Percentiles rank a stretch among this genome's conserved stretches.
Evolutionary conservation across 2,329 filamentous ascomycete genomes (phyloP).

Genomic region (Saccharata proteae): DNA sequence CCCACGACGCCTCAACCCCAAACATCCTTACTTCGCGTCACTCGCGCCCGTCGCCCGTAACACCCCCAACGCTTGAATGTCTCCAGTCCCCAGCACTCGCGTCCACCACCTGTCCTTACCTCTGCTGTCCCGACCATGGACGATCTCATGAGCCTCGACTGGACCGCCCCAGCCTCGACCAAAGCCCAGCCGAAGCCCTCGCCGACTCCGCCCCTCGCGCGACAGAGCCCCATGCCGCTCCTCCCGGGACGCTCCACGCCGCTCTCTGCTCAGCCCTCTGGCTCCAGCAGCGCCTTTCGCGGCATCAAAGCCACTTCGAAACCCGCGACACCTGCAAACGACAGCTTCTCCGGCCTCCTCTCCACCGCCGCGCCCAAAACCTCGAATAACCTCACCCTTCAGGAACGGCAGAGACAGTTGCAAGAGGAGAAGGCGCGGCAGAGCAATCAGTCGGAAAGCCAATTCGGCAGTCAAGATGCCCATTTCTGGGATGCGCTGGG

Average conservation of each 20-base stretch:
- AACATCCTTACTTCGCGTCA: too few species aligned
- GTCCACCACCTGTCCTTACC: background rate
- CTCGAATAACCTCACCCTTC: conserved; percentile 56
- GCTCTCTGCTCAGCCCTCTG: conserved; percentile 28
- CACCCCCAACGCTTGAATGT: background rate
- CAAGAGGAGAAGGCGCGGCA: conserved; percentile 68
- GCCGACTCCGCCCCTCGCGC: conserved; percentile 14
- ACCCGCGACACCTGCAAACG: conserved; percentile 38
- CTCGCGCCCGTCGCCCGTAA: too few species aligned
- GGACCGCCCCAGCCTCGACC: conserved; percentile 22
- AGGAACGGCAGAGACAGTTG: conserved; percentile 55
- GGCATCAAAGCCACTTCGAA: conserved; percentile 39
- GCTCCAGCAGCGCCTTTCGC: conserved; percentile 19
- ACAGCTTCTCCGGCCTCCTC: conserved; percentile 70
- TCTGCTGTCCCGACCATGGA: conserved; percentile 26
- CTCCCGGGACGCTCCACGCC: conserved; percentile 27
- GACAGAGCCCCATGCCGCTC: conserved; percentile 19
- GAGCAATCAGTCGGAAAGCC: conserved; percentile 56
- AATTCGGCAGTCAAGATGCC: conserved; percentile 57
- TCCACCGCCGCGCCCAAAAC: conserved; percentile 48
- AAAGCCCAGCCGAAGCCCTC: conserved; percentile 16
- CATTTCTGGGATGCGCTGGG: conserved; percentile 68
- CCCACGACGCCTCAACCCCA: too few species aligned
- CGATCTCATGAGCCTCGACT: conserved; percentile 38
- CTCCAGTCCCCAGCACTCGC: background rate